Percentiles rank a stretch among this genome's conserved stretches.
These are phyloP conservation scores for Aspergillus neoniger DNA, from an alignment of 2,329 filamentous ascomycete genomes.

Conservation along the genomic window DNA sequence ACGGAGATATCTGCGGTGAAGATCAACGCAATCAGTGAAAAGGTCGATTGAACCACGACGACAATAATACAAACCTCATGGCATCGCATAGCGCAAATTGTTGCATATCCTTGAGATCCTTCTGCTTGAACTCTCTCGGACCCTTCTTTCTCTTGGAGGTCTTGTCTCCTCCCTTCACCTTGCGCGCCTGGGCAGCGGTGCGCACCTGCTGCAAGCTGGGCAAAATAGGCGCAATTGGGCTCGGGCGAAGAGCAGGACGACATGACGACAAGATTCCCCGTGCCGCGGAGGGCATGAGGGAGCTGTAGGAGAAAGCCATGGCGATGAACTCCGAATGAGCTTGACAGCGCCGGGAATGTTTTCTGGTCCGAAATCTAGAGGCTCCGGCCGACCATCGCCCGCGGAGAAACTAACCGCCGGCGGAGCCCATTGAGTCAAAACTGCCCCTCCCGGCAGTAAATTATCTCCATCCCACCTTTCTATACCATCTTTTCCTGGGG, in stretches of 20 bases:
- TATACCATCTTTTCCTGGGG: too few species aligned
- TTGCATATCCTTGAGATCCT: constrained; percentile 64
- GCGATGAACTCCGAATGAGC: constrained; percentile 6
- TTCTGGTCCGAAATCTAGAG: constrained; percentile 26
- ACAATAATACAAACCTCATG: constrained; percentile 63
- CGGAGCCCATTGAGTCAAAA: constrained; percentile 21
- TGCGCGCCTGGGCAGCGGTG: constrained; percentile 38
- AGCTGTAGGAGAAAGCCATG: constrained; percentile 41
- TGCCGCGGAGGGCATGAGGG: constrained; percentile 37
- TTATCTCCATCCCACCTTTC: constrained; percentile 9
- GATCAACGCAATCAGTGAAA: constrained; percentile 15
- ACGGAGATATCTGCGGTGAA: constrained; percentile 71
- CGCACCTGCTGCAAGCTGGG: constrained; percentile 39
- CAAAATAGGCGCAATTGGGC: constrained; percentile 35
- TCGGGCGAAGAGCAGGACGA: constrained; percentile 31
- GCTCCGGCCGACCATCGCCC: constrained; percentile 30
- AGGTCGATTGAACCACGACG: constrained; percentile 14
- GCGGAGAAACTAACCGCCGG: constrained; percentile 38
- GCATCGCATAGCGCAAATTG: constrained; percentile 87
- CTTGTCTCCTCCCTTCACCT: constrained; percentile 48
- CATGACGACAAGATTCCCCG: constrained; percentile 38
- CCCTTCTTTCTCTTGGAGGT: constrained; percentile 67
- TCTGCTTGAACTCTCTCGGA: constrained; percentile 64
- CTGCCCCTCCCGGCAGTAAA: constrained; percentile 28
- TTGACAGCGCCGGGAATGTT: constrained; percentile 2